Evolutionary conservation across 495 filamentous ascomycete genomes (phyloP).

Genomic region (Penicillium alfredii): DNA sequence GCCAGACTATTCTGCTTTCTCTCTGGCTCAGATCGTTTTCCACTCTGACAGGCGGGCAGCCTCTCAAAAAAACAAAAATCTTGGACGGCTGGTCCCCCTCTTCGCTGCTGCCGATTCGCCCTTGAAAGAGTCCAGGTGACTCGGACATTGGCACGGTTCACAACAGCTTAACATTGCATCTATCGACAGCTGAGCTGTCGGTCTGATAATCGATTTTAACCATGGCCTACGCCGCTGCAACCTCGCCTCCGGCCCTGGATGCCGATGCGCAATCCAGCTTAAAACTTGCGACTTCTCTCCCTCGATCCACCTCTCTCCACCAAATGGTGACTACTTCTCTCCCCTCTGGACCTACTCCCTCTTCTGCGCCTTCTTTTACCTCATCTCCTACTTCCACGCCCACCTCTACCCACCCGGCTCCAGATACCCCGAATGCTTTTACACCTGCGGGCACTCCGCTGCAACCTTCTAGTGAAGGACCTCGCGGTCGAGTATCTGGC

Average conservation of each 20-base stretch:
- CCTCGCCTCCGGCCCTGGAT: conserved; percentile 38
- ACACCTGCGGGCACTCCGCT: conserved; percentile 47
- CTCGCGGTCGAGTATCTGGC: conserved; percentile 39
- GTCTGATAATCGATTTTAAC: conserved; percentile 27
- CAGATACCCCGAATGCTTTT: conserved; percentile 33
- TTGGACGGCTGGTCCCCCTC: conserved; percentile 27
- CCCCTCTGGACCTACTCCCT: conserved; percentile 20
- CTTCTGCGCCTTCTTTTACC: conserved; percentile 27
- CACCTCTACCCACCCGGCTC: conserved; percentile 25
- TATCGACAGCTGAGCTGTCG: conserved; percentile 33
- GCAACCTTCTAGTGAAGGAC: conserved; percentile 46
- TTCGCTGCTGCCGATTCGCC: conserved; percentile 35
- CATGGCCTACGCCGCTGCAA: conserved; percentile 42
- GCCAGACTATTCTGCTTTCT: conserved; percentile 32
- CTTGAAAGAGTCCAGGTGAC: conserved; percentile 43
- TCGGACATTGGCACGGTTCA: conserved; percentile 35
- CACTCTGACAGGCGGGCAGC: conserved; percentile 21
- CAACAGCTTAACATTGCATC: conserved; percentile 26
- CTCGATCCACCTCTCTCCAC: conserved; percentile 33
- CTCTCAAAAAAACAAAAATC: too few species aligned
- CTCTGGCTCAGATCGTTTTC: conserved; percentile 35
- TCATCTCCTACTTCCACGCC: conserved; percentile 30
- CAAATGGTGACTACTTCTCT: conserved; percentile 35
- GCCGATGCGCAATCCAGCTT: conserved; percentile 37
- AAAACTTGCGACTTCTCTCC: conserved; percentile 36